Conservation (phyloP, 1,139 yeast species). For the Yamadazyma triangularis region DNA sequence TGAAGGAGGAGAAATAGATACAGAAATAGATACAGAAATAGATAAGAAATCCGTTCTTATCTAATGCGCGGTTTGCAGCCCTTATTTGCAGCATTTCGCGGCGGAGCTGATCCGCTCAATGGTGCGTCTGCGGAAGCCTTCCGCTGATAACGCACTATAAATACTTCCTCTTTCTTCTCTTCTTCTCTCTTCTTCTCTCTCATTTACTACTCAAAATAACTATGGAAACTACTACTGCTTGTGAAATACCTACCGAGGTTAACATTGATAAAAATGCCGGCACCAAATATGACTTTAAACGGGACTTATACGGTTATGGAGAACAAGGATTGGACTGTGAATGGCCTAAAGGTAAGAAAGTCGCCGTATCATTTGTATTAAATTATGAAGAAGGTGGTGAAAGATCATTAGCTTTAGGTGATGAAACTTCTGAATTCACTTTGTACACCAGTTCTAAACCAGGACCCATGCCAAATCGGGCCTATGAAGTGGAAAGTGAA, state of each 20-base stretch:
- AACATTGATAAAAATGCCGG: slow-evolving; percentile 8
- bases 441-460: slow-evolving; percentile 16
- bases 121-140: no score
- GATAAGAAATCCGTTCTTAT: no score
- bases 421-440: slow-evolving; percentile 21
- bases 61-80: no score
- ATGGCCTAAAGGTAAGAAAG: slow-evolving; percentile 28
- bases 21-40: no score
- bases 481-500: slow-evolving; percentile 21
- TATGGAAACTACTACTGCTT: slow-evolving; percentile 6
- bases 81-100: no score
- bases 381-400: slow-evolving; percentile 37
- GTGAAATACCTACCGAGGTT: slow-evolving; percentile 7
- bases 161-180: no score
- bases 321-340: slow-evolving; percentile 23
- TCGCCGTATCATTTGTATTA: slow-evolving; percentile 29
- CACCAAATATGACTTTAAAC: slow-evolving; percentile 11
- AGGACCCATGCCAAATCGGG: slow-evolving; percentile 13
- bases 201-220: neutral
- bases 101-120: no score
- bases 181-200: no score
- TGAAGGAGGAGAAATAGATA: no score
- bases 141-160: no score
- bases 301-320: slow-evolving; percentile 34
- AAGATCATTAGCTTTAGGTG: slow-evolving; percentile 26